These are phyloP conservation scores for Copromyces sp. DNA, from an alignment of 495 filamentous ascomycete genomes.

Conservation along the genomic window DNA sequence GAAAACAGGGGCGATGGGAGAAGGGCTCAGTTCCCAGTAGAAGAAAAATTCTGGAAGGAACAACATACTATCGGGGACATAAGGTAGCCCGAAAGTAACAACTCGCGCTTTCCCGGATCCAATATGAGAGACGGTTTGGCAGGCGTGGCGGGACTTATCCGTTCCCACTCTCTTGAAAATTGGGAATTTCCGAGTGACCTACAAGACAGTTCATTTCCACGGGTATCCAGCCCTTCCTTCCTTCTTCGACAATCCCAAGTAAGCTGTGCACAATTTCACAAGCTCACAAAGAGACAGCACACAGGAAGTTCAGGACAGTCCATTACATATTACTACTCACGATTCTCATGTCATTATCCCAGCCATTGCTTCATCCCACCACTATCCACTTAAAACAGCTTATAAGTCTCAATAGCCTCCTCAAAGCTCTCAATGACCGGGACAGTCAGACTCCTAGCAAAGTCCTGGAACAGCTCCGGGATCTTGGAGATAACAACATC, in stretches of 20 bases:
- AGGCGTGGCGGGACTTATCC: too few species aligned
- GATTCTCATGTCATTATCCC: too few species aligned
- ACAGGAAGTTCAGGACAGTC: neutral
- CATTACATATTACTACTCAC: neutral
- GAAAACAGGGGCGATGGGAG: neutral
- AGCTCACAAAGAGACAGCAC: neutral
- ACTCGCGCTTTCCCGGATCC: too few species aligned
- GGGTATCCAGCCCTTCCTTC: too few species aligned
- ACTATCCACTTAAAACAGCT: neutral
- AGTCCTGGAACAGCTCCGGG: slow-evolving; percentile 15
- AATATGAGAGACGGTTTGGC: too few species aligned
- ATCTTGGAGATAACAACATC: slow-evolving; percentile 24
- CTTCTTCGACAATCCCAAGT: too few species aligned
- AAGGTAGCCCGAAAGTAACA: too few species aligned
- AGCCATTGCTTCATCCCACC: neutral
- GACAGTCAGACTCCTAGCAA: slow-evolving; percentile 16
- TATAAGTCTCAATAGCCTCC: slow-evolving; percentile 17
- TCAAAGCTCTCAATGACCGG: slow-evolving; percentile 22
- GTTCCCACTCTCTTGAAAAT: too few species aligned
- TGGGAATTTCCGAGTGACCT: too few species aligned
- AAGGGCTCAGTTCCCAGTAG: neutral
- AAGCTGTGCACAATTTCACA: neutral
- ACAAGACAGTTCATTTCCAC: too few species aligned
- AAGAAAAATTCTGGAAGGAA: too few species aligned
- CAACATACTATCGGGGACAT: too few species aligned